These are phyloP conservation scores for Didymella pomorum DNA, from an alignment of 2,329 filamentous ascomycete species.

Conservation along the genomic window DNA sequence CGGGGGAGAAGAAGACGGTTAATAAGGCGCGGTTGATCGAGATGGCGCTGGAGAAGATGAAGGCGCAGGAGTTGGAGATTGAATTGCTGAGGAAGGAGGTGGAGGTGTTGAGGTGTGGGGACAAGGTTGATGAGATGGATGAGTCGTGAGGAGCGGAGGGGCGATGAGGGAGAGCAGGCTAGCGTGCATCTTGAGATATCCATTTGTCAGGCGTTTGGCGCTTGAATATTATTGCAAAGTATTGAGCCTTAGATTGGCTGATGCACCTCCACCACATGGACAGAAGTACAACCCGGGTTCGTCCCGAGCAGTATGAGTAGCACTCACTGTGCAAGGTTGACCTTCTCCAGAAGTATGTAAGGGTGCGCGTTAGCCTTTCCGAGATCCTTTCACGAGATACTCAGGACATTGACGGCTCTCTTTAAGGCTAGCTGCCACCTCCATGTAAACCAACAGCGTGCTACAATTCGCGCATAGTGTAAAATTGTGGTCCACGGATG, in stretches of 20 bases:
- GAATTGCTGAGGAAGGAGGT: conserved; percentile 37
- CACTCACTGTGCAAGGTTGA: too few species aligned
- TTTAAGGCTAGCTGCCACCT: background rate
- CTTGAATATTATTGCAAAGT: background rate
- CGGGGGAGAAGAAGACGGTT: conserved; percentile 38
- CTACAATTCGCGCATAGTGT: too few species aligned
- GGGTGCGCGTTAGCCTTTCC: too few species aligned
- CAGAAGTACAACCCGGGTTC: too few species aligned
- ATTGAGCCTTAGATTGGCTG: background rate
- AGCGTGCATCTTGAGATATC: conserved; percentile 26
- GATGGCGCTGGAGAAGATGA: conserved; percentile 45
- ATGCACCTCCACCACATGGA: too few species aligned
- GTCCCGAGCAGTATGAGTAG: too few species aligned
- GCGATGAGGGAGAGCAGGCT: background rate
- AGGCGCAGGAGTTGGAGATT: conserved; percentile 40
- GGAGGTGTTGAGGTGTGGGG: conserved; percentile 30
- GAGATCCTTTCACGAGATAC: too few species aligned
- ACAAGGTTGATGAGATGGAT: conserved; percentile 31
- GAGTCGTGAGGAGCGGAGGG: conserved; percentile 21
- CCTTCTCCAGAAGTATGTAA: too few species aligned
- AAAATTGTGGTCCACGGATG: too few species aligned
- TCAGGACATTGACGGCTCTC: too few species aligned
- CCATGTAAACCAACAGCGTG: background rate
- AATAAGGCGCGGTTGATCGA: conserved; percentile 44
- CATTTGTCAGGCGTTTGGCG: conserved; percentile 16